Conservation (phyloP, 1,139 yeast genomes). For the Geotrichum candidum region DNA sequence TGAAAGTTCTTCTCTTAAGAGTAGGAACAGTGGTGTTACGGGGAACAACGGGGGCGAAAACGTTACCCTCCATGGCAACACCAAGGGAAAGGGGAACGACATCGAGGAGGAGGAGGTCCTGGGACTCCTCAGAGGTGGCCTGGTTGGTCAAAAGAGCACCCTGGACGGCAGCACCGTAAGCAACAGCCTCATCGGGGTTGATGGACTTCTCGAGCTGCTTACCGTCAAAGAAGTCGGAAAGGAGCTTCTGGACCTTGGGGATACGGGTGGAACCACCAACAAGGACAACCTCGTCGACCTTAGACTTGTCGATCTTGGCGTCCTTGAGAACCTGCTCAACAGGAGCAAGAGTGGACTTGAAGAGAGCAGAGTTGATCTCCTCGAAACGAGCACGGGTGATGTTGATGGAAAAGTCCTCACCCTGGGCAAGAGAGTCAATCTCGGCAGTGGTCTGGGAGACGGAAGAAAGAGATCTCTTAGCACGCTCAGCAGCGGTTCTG, state of each 20-base stretch:
- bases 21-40: constrained; percentile 99
- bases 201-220: constrained; percentile 84
- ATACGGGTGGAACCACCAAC: constrained; percentile 94
- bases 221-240: constrained; percentile 83
- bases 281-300: constrained; percentile 77
- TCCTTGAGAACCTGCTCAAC: constrained; percentile 84
- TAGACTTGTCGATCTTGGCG: constrained; percentile 69
- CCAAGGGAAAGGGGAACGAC: constrained; percentile 98
- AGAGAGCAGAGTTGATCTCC: constrained; percentile 75
- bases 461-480: constrained; percentile 83
- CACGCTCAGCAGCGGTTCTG: constrained; percentile 89
- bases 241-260: constrained; percentile 86
- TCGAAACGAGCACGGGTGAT: constrained; percentile 90
- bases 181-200: constrained; percentile 93
- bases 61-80: constrained; percentile 99
- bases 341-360: constrained; percentile 81
- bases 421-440: constrained; percentile 74
- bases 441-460: constrained; percentile 83
- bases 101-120: constrained; percentile 94
- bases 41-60: constrained; percentile 98
- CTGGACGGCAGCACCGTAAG: constrained; percentile 98
- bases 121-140: constrained; percentile 94
- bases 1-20: constrained; percentile 99
- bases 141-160: constrained; percentile 99
- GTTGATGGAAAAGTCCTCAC: constrained; percentile 75